Conservation (phyloP, 257 asterid genomes). For the Craterostigma plantagineum region DNA sequence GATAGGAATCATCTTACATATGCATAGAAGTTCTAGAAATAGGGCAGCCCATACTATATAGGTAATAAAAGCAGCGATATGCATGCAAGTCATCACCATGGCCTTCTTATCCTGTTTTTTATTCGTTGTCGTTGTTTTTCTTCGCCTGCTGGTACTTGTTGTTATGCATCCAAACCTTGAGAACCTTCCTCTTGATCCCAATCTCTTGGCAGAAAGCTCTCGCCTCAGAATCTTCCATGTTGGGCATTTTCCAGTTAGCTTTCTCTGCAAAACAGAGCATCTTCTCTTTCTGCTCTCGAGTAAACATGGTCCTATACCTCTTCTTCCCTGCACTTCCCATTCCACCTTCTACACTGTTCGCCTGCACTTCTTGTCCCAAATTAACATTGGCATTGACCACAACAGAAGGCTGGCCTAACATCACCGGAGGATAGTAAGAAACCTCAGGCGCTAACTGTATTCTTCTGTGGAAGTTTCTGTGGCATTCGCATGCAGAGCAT, state of each 20-base stretch:
- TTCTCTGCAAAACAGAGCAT: conserved; percentile 1
- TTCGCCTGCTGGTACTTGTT: background rate
- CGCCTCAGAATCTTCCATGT: background rate
- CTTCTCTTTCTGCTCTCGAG: conserved; percentile 4
- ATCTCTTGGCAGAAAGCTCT: conserved; percentile 1
- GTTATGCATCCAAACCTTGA: conserved; percentile 4
- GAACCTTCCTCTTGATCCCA: background rate
- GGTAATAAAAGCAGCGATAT: too few species aligned
- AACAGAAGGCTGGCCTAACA: background rate
- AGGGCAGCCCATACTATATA: too few species aligned
- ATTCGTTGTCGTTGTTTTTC: background rate
- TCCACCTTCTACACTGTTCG: background rate
- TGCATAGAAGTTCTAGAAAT: too few species aligned
- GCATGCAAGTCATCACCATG: too few species aligned
- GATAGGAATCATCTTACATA: too few species aligned
- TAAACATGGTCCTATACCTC: conserved; percentile 2
- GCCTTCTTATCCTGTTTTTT: too few species aligned
- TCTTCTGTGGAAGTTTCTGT: conserved; percentile 4
- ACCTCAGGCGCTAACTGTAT: background rate
- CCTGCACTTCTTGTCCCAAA: background rate
- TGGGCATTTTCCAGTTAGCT: conserved; percentile 1
- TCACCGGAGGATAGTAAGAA: background rate
- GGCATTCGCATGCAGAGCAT: conserved; percentile 5
- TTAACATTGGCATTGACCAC: background rate
- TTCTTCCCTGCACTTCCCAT: conserved; percentile 1